phyloP scores from a whole-genome alignment of 1,284 basidiomycete genomes.

The Ustilago bromivora region DNA sequence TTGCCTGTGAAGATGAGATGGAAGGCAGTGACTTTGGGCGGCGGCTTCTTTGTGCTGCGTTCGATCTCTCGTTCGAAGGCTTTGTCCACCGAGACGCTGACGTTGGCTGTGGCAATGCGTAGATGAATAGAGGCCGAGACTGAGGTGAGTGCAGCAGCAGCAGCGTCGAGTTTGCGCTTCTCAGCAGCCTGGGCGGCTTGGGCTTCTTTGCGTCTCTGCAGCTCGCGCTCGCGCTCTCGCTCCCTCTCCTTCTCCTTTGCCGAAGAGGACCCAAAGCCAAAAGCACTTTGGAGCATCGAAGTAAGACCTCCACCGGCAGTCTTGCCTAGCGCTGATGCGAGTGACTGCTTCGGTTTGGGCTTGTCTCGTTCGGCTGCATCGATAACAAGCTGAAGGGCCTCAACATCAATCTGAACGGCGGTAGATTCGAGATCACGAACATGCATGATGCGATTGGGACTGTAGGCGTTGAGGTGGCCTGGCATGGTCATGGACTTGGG shows the following conservation, averaged over 20 bases:
- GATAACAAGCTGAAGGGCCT: conserved; percentile 82
- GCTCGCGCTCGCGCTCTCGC: conserved; percentile 27
- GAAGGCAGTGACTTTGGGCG: conserved; percentile 81
- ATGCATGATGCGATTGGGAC: conserved; percentile 76
- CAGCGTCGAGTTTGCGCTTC: conserved; percentile 23
- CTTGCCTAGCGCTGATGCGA: conserved; percentile 60
- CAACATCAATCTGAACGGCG: conserved; percentile 84
- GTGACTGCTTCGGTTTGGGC: conserved; percentile 66
- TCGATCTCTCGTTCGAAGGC: conserved; percentile 84
- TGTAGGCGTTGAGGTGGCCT: conserved; percentile 71
- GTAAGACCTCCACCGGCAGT: conserved; percentile 63
- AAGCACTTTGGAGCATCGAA: conserved; percentile 68
- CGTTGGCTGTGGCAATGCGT: conserved; percentile 84
- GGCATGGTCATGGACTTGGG: conserved; percentile 76
- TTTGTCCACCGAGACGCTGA: conserved; percentile 80
- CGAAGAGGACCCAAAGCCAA: conserved; percentile 69
- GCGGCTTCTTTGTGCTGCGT: conserved; percentile 94
- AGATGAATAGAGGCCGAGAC: conserved; percentile 78
- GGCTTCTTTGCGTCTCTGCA: conserved; percentile 26
- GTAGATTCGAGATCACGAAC: conserved; percentile 77
- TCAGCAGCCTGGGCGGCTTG: conserved; percentile 28
- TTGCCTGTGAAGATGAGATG: conserved; percentile 92
- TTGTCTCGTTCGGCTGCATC: conserved; percentile 80
- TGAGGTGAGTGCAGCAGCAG: conserved; percentile 44
- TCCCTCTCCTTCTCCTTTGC: conserved; percentile 37